A percentile compares a stretch with the other conserved stretches of the same genome.
Evolutionary conservation across 495 filamentous ascomycete genomes (phyloP).

Genomic region (Chaetomidium leptoderma): DNA sequence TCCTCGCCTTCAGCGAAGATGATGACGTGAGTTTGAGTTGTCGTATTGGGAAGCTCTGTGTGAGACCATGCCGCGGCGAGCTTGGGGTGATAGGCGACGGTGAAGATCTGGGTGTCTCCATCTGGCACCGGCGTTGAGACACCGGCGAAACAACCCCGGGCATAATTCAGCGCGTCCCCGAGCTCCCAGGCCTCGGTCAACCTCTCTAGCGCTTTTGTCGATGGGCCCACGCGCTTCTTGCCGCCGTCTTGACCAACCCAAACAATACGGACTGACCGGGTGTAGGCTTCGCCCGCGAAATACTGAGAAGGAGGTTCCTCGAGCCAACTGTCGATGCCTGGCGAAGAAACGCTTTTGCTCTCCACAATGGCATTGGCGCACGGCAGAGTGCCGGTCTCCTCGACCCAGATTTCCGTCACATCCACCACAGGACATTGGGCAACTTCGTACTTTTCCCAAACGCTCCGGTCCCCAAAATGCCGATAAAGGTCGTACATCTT

Average conservation of each 20-base stretch:
- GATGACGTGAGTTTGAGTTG: constrained; percentile 12
- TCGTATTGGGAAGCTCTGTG: not conserved
- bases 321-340: constrained; percentile 26
- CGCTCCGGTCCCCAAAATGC: constrained; percentile 20
- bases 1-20: constrained; percentile 27
- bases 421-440: constrained; percentile 20
- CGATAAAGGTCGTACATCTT: constrained; percentile 25
- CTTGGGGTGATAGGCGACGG: constrained; percentile 30
- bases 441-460: constrained; percentile 25
- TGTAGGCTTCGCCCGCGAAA: constrained; percentile 10
- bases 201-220: constrained; percentile 8
- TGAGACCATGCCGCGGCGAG: constrained; percentile 25
- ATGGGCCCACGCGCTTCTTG: constrained; percentile 14
- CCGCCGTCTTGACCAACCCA: constrained; percentile 24
- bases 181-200: constrained; percentile 20
- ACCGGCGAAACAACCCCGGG: constrained; percentile 26
- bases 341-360: constrained; percentile 7
- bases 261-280: constrained; percentile 16
- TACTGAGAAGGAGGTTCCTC: constrained; percentile 16
- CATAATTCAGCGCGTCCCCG: constrained; percentile 20
- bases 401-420: constrained; percentile 27
- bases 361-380: constrained; percentile 6
- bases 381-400: constrained; percentile 6
- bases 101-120: constrained; percentile 9
- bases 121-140: constrained; percentile 12